Evolutionary conservation across 2,329 filamentous ascomycete species (phyloP), one percentile per base, ranked within the genome.

Genomic region (Lasiodiplodia sp.): DNA sequence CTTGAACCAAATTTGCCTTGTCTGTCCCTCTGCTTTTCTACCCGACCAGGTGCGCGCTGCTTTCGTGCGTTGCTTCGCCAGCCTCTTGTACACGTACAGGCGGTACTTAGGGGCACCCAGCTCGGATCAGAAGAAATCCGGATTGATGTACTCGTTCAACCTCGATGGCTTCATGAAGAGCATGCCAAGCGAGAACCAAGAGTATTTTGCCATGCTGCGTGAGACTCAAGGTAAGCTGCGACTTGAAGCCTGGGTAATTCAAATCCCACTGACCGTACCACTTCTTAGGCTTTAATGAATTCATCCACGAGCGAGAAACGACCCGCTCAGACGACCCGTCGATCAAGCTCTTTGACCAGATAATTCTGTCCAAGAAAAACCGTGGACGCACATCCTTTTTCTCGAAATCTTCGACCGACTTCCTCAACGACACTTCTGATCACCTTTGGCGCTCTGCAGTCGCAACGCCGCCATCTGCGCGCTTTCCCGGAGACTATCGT

Each of bases 331-430:
- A 87, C 8, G 86, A 92, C 71, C 86, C 91, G 0, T 79, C 85
- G 2, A 89, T 95, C 74, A 91, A 91, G 68, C 86, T 96, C 1
- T 96, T 96, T 74, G 92, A 96, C 78, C 91, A 94, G 78, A 90
- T 96, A 74, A 92, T 96, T 73, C 84, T 95, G 64, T 91, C 92
- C 38, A 96, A 96, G 83, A 86, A 87, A 53, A 90, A 90, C 72
- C 84, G 88, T 62, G 91, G 92, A 28, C 89, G 89, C 40, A 85
- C 87, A 0, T 87, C 86, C 4, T 83, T 94, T 69, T 88, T 90
- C 65, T 86, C 87, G 34, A 92, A 90, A 47, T 84, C 82, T 4
- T 82, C 77, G 75, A 86, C 87, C 3, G 85, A 85, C 38, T 95
- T 91, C 79, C 82, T 96, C 12, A 86, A 87, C 64, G 92, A 95